A percentile compares a stretch with the other conserved stretches of the same genome.
phyloP scores from a whole-genome alignment of 805 yeast genomes.

The Candida maris region DNA sequence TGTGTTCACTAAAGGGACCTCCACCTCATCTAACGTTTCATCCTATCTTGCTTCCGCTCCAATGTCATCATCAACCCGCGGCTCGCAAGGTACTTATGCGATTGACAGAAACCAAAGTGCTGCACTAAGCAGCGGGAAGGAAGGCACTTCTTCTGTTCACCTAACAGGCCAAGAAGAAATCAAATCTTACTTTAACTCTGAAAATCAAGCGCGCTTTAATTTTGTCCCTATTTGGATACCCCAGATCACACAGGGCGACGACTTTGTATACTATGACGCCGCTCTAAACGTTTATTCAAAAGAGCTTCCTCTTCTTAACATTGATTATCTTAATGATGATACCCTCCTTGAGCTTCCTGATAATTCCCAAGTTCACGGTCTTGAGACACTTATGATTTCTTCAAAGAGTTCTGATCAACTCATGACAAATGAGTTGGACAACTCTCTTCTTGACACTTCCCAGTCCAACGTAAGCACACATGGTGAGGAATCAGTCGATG shows the following conservation, averaged over 20 bases:
- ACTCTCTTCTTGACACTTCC: conserved; percentile 1
- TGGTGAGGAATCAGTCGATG: conserved; percentile 11
- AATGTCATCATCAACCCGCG: conserved; percentile 6
- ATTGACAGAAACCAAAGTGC: neutral
- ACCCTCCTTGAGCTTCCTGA: conserved; percentile 31
- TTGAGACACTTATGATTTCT: conserved; percentile 20
- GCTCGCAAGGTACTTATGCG: neutral
- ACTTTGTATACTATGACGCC: conserved; percentile 56
- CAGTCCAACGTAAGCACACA: conserved; percentile 5
- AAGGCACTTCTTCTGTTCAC: conserved; percentile 12
- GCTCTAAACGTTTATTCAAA: conserved; percentile 57
- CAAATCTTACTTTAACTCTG: conserved; percentile 21
- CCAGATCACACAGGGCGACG: conserved; percentile 50
- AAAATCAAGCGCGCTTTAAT: conserved; percentile 25
- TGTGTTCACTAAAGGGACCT: conserved; percentile 5
- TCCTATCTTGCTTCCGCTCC: conserved; percentile 4
- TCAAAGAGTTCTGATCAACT: conserved; percentile 9
- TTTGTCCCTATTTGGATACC: conserved; percentile 59
- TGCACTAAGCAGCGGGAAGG: conserved; percentile 1
- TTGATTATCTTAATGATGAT: conserved; percentile 34
- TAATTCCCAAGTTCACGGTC: conserved; percentile 18
- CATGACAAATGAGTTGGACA: conserved; percentile 7
- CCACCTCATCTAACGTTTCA: conserved; percentile 13
- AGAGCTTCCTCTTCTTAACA: conserved; percentile 49
- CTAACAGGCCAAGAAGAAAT: conserved; percentile 27